These are phyloP conservation scores for Orbilia brochopaga DNA, from an alignment of 2,329 filamentous ascomycete genomes.

Conservation along the genomic window DNA sequence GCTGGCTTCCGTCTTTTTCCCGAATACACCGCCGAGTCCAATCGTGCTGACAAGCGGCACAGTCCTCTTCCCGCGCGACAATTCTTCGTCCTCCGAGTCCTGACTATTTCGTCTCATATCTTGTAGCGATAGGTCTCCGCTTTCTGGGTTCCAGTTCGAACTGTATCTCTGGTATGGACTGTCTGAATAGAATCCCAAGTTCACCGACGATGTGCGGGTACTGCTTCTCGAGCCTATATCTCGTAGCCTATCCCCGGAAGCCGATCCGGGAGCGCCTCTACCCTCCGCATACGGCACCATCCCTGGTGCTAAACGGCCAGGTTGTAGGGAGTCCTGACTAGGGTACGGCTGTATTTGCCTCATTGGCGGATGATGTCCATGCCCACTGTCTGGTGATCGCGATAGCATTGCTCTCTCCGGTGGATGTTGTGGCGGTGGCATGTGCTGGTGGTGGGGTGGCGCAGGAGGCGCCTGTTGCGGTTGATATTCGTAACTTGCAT, in stretches of 20 bases:
- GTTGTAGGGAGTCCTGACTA: slow-evolving; percentile 41
- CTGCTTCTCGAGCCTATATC: slow-evolving; percentile 37
- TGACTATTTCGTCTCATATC: slow-evolving; percentile 49
- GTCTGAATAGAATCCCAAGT: slow-evolving; percentile 52
- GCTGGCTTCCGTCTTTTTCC: slow-evolving; percentile 35
- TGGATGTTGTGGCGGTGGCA: background rate
- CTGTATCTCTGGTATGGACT: slow-evolving; percentile 54
- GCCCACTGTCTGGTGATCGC: slow-evolving; percentile 12
- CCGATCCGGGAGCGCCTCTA: slow-evolving; percentile 25
- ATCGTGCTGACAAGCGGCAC: slow-evolving; percentile 21
- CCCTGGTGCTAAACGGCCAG: slow-evolving; percentile 14
- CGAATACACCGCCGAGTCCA: slow-evolving; percentile 42
- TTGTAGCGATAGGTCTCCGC: slow-evolving; percentile 40
- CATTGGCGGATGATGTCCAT: slow-evolving; percentile 28
- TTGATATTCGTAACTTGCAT: slow-evolving; percentile 16
- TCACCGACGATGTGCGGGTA: slow-evolving; percentile 45
- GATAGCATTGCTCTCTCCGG: background rate
- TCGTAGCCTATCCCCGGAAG: slow-evolving; percentile 19
- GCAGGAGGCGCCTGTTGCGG: slow-evolving; percentile 7
- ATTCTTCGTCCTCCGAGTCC: slow-evolving; percentile 46
- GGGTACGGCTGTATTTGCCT: slow-evolving; percentile 35
- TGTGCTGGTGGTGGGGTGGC: slow-evolving; percentile 14
- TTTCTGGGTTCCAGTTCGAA: slow-evolving; percentile 54
- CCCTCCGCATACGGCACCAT: slow-evolving; percentile 10
- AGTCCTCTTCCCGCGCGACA: slow-evolving; percentile 31